Evolutionary conservation across 2,329 filamentous ascomycete genomes (phyloP).

Genomic region (Dothistroma septosporum): DNA sequence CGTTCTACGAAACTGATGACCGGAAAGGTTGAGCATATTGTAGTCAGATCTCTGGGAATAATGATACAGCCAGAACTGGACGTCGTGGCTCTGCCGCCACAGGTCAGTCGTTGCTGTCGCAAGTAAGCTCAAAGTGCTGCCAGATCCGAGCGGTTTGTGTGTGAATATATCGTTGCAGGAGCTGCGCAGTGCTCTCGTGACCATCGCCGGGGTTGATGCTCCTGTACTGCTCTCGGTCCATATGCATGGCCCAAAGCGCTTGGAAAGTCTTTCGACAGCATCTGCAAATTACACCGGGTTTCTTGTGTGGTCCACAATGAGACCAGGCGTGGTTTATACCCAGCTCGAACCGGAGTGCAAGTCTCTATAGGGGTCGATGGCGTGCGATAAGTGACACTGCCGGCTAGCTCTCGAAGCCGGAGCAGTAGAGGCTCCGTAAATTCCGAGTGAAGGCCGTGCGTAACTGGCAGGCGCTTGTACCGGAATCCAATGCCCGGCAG

Average conservation of each 20-base stretch:
- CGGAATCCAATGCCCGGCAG: not conserved
- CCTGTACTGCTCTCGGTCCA: slow-evolving; percentile 9
- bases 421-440: slow-evolving; percentile 8
- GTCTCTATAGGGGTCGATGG: slow-evolving; percentile 1
- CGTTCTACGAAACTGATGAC: not conserved
- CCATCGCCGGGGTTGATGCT: slow-evolving; percentile 6
- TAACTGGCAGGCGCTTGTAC: slow-evolving; percentile 1
- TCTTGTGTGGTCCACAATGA: not conserved
- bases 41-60: not conserved
- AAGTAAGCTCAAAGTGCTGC: not conserved
- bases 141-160: not conserved
- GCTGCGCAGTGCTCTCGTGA: not conserved
- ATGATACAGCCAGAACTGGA: not conserved
- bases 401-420: not conserved
- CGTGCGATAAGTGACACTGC: not conserved
- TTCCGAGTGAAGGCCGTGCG: slow-evolving; percentile 9
- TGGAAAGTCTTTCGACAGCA: slow-evolving; percentile 4
- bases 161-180: not conserved
- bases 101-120: not conserved
- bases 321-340: not conserved
- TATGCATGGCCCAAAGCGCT: not conserved
- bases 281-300: slow-evolving; percentile 8
- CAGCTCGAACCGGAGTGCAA: not conserved
- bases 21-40: not conserved
- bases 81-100: not conserved